These are phyloP conservation scores for Rugonectria rugulosa DNA, from an alignment of 2,329 filamentous ascomycete species.

Conservation along the genomic window DNA sequence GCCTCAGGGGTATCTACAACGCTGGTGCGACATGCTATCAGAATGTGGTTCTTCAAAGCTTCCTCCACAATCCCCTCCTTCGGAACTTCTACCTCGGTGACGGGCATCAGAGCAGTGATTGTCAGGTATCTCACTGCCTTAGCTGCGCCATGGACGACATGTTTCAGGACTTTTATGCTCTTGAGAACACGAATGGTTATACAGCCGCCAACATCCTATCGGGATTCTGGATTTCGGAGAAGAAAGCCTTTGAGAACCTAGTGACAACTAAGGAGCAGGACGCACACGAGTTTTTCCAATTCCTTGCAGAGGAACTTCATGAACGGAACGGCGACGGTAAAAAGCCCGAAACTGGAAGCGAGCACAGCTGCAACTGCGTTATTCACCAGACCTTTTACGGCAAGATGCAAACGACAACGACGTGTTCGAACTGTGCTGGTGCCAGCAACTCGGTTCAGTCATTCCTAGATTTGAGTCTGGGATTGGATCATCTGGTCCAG, in stretches of 20 bases:
- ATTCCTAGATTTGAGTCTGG: conserved; percentile 88
- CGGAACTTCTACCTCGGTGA: conserved; percentile 92
- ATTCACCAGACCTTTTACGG: conserved; percentile 96
- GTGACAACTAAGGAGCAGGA: conserved; percentile 96
- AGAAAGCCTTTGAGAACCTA: conserved; percentile 73
- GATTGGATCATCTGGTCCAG: conserved; percentile 78
- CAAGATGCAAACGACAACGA: conserved; percentile 88
- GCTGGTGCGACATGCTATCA: conserved; percentile 99
- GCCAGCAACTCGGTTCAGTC: conserved; percentile 85
- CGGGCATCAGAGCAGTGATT: conserved; percentile 82
- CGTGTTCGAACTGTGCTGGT: conserved; percentile 86
- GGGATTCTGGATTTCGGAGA: conserved; percentile 88
- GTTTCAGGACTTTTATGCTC: conserved; percentile 74
- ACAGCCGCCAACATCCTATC: conserved; percentile 89
- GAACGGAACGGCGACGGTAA: conserved; percentile 78
- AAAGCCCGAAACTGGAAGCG: conserved; percentile 64
- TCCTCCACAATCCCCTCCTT: conserved; percentile 92
- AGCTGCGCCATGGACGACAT: conserved; percentile 78
- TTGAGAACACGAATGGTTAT: conserved; percentile 86
- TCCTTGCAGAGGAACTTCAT: conserved; percentile 90
- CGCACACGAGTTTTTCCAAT: conserved; percentile 96
- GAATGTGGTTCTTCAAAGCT: conserved; percentile 91
- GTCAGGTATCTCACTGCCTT: conserved; percentile 68
- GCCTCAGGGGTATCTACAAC: conserved; percentile 92
- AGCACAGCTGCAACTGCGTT: conserved; percentile 82